phyloP scores from a whole-genome alignment of 2,329 filamentous ascomycete species.

The Ascochyta lentis region DNA sequence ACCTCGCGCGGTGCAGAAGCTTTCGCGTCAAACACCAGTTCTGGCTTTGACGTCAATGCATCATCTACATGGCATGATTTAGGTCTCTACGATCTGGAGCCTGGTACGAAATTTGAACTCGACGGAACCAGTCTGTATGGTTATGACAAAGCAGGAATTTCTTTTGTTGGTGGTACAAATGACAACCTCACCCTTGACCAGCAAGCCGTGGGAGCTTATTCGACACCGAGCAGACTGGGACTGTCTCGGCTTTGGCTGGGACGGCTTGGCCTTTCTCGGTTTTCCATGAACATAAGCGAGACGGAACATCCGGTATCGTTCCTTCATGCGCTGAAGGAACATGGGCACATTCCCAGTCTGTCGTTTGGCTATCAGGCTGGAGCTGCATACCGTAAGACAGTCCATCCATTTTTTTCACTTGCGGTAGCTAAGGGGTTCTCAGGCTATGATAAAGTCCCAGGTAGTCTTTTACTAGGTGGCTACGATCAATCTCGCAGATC shows the following conservation, averaged over 20 bases:
- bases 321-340: slow-evolving; percentile 59
- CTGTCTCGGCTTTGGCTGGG: slow-evolving; percentile 54
- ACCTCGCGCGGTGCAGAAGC: neutral
- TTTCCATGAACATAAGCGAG: neutral
- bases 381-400: slow-evolving; percentile 67
- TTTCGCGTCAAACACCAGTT: neutral
- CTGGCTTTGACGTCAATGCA: slow-evolving; percentile 1
- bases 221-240: slow-evolving; percentile 50
- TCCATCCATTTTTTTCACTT: too few species aligned
- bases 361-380: slow-evolving; percentile 79
- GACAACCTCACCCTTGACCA: slow-evolving; percentile 25
- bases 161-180: slow-evolving; percentile 48
- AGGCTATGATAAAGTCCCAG: slow-evolving; percentile 46
- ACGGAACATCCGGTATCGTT: slow-evolving; percentile 54
- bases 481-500: slow-evolving; percentile 68
- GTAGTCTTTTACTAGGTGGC: slow-evolving; percentile 69
- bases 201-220: slow-evolving; percentile 32
- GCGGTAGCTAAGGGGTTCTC: slow-evolving; percentile 11
- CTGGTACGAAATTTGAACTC: slow-evolving; percentile 63
- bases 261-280: slow-evolving; percentile 55
- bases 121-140: slow-evolving; percentile 70
- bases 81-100: slow-evolving; percentile 66
- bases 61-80: slow-evolving; percentile 61
- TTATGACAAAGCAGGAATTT: slow-evolving; percentile 54
- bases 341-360: slow-evolving; percentile 69